Evolutionary conservation across 2,329 filamentous ascomycete species (phyloP), one percentile per base, ranked within the genome.

Genomic region (Onygena corvina): DNA sequence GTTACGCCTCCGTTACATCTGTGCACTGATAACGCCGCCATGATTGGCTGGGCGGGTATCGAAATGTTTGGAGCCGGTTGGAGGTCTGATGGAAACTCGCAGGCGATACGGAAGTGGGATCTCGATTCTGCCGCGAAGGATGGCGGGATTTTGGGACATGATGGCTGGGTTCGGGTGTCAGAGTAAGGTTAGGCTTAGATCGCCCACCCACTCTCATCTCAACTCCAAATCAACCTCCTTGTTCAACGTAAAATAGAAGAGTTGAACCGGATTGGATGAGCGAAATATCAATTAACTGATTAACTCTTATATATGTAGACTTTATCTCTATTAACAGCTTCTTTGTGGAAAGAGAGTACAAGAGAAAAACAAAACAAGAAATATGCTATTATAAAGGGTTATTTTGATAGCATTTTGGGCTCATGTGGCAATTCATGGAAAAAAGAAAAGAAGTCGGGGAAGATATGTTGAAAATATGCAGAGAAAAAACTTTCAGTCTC

Each of bases 11-110:
- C 88, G 2, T 66, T 77, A 7, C 71, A 74, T 35, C 73, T 90
- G 48, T 96, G 92, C 62, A 95, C 87, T 0, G 92, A 98, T 61
- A 96, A 98, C 65, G 92, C 92, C 9, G 86, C 88, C 44, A 98
- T 98, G 92, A 89, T 96, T 62, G 90, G 84, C 1, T 96, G 92
- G 90, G 75, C 89, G 1, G 92, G 84, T 0, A 76, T 89, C 56
- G 89, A 96, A 67, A 95, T 98, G 89, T 95, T 77, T 60, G 76
- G 84, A 64, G 79, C 77, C 1, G 89, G 90, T 0, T 89, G 79
- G 73, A 67, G 71, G 51, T 82, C 79, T 6, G 74, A 76, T 16
- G 60, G 89, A 50, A 72, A 70, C 20, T 75, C 81, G 50, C 63
- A 74, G 42, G 75, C 81, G 1, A 61, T 84, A 40, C 73, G 75